Base-by-base conservation (phyloP, 1,284 basidiomycete species). In the Ceratobasidium sp. region DNA sequence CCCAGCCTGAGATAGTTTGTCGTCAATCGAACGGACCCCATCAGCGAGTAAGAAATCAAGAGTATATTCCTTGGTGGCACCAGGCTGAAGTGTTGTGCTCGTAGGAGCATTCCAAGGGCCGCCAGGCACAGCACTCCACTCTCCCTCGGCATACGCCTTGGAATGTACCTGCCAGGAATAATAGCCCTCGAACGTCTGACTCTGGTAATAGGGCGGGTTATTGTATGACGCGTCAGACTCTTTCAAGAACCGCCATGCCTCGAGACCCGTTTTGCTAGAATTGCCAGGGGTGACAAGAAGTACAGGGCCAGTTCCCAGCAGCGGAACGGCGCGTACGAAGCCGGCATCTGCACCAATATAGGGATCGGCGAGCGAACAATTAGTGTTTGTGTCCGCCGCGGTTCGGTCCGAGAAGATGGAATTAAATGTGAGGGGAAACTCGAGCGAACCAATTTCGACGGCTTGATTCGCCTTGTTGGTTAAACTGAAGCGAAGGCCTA, bases 131-230 rank as follows among this genome's bases (percentile, higher is more conserved):
- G 73, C 73, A 6, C 78, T 77, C 85, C 85, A 86, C 73, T 86
- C 85, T 72, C 84, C 83, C 73, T 86, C 78, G 10, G 85, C 85
- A 73, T 85, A 86, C 0, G 85, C 85, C 22, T 85, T 77, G 0
- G 85, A 86, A 69, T 86, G 85, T 75, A 86, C 85, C 72, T 85
- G 83, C 85, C 85, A 86, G 77, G 85, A 84, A 76, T 85, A 85
- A 7, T 86, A 75, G 0, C 82, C 85, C 74, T 87, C 85, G 73
- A 86, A 87, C 0, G 85, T 86, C 74, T 87, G 85, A 0, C 84
- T 85, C 73, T 86, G 85, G 73, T 86, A 87, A 70, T 78, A 83
- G 0, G 83, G 83, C 3, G 81, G 72, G 5, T 77, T 78, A 15
- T 25, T 40, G 15, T 15, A 42, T 40, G 62, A 65, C 1, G 78